phyloP scores from a whole-genome alignment of 352 stramenopile genomes.

The Phytophthora chlamydospora region DNA sequence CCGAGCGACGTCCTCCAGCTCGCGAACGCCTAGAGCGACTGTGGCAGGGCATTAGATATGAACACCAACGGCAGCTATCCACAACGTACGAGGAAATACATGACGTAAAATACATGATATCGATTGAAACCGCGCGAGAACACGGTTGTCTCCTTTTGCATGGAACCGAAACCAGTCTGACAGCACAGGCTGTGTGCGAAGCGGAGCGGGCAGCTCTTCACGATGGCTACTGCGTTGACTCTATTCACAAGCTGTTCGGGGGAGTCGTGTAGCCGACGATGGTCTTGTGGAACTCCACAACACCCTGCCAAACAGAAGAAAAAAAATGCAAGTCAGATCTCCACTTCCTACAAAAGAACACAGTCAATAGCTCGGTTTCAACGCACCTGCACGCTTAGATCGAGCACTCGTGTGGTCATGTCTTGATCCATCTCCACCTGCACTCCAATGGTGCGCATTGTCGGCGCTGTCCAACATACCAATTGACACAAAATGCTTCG shows the following conservation, averaged over 20 bases:
- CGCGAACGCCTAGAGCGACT: conserved; percentile 57
- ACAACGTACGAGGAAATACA: conserved; percentile 18
- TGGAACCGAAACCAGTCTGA: conserved; percentile 14
- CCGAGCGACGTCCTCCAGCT: conserved; percentile 50
- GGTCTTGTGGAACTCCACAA: conserved; percentile 76
- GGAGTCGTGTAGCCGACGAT: conserved; percentile 55
- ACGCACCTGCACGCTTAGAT: conserved; percentile 75
- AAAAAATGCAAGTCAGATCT: conserved; percentile 11
- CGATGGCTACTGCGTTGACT: conserved; percentile 9
- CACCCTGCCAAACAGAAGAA: conserved; percentile 43
- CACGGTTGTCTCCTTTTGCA: conserved; percentile 3
- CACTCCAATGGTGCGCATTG: conserved; percentile 68
- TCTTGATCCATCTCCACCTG: conserved; percentile 84
- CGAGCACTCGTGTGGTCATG: conserved; percentile 80
- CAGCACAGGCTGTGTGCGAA: conserved; percentile 18
- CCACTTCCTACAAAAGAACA: not conserved
- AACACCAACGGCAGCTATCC: not conserved
- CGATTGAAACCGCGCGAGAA: conserved; percentile 21
- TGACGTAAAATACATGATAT: conserved; percentile 45
- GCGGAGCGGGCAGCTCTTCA: conserved; percentile 18
- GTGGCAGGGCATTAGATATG: conserved; percentile 2
- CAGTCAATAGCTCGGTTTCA: not conserved
- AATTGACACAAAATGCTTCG: not conserved
- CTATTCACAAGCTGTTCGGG: conserved; percentile 32
- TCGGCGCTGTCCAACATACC: conserved; percentile 42